Percentiles rank a stretch among this genome's conserved stretches.
Evolutionary conservation across 2,329 filamentous ascomycete genomes (phyloP).

Genomic region (Hypoxylon sp.): DNA sequence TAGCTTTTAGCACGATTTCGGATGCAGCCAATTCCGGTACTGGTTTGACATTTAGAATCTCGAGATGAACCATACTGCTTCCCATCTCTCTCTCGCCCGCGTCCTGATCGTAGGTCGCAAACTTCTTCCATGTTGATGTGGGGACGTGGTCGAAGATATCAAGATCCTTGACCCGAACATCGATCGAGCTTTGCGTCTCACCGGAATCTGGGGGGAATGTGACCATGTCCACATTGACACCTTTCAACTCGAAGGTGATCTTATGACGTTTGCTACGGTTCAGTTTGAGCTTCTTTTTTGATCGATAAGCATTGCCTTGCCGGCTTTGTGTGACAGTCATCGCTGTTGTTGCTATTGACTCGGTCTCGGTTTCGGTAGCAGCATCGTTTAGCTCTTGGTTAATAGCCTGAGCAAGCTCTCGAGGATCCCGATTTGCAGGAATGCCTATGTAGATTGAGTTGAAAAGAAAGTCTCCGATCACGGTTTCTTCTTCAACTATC

Average conservation of each 20-base stretch:
- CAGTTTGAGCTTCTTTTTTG: slow-evolving; percentile 77
- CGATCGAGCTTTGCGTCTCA: slow-evolving; percentile 89
- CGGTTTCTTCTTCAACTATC: slow-evolving; percentile 84
- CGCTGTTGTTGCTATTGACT: slow-evolving; percentile 85
- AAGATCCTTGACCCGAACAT: slow-evolving; percentile 84
- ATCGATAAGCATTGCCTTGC: slow-evolving; percentile 59
- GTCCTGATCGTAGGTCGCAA: slow-evolving; percentile 92
- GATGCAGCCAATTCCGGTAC: slow-evolving; percentile 87
- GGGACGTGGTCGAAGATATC: slow-evolving; percentile 96
- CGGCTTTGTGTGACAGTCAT: slow-evolving; percentile 71
- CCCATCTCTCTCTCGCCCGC: slow-evolving; percentile 88
- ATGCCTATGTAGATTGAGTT: slow-evolving; percentile 99
- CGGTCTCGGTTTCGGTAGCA: slow-evolving; percentile 91
- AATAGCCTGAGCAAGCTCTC: slow-evolving; percentile 85
- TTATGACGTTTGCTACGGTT: slow-evolving; percentile 92
- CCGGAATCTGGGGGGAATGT: slow-evolving; percentile 81
- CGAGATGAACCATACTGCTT: slow-evolving; percentile 90
- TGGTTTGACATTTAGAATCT: slow-evolving; percentile 89
- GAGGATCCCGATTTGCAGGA: slow-evolving; percentile 86
- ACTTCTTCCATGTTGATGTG: slow-evolving; percentile 98
- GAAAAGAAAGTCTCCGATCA: slow-evolving; percentile 95
- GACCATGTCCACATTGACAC: slow-evolving; percentile 85
- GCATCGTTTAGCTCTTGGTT: slow-evolving; percentile 90
- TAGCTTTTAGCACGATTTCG: slow-evolving; percentile 86
- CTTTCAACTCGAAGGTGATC: slow-evolving; percentile 92